Conservation (phyloP, 495 filamentous ascomycete genomes). For the Penicillium simplicissimum region DNA sequence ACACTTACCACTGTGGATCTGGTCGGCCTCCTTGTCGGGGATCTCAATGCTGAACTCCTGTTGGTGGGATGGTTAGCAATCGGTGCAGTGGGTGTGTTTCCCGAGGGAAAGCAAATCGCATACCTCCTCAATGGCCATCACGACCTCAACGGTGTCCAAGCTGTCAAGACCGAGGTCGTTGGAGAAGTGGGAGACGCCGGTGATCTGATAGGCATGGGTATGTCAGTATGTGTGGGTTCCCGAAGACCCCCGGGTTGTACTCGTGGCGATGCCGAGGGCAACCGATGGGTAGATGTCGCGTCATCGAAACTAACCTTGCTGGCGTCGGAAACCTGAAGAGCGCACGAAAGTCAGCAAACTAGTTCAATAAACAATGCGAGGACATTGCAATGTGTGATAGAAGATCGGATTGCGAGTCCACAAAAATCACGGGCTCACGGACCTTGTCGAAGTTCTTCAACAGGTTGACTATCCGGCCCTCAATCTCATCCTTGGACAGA, state of each 20-base stretch:
- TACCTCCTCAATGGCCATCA: conserved; percentile 99
- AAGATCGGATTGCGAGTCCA: not conserved
- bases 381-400: not conserved
- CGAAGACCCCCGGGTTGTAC: conserved; percentile 1
- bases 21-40: conserved; percentile 97
- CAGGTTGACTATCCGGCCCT: conserved; percentile 89
- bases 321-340: conserved; percentile 67
- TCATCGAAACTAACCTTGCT: conserved; percentile 61
- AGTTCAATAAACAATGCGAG: not conserved
- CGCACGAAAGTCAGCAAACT: conserved; percentile 10
- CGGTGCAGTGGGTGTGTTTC: conserved; percentile 8
- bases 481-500: conserved; percentile 78
- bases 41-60: conserved; percentile 99
- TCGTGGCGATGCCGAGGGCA: conserved; percentile 10
- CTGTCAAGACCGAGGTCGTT: conserved; percentile 96
- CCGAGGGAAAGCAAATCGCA: conserved; percentile 30
- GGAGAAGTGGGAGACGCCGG: conserved; percentile 78
- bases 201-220: conserved; percentile 60
- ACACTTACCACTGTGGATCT: conserved; percentile 92
- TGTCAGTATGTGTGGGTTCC: conserved; percentile 5
- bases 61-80: conserved; percentile 29
- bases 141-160: conserved; percentile 97
- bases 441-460: conserved; percentile 98
- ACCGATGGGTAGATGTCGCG: conserved; percentile 12
- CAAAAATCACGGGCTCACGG: conserved; percentile 33